Conservation (phyloP, 352 stramenopile species). For the Saprolegnia parasitica region DNA sequence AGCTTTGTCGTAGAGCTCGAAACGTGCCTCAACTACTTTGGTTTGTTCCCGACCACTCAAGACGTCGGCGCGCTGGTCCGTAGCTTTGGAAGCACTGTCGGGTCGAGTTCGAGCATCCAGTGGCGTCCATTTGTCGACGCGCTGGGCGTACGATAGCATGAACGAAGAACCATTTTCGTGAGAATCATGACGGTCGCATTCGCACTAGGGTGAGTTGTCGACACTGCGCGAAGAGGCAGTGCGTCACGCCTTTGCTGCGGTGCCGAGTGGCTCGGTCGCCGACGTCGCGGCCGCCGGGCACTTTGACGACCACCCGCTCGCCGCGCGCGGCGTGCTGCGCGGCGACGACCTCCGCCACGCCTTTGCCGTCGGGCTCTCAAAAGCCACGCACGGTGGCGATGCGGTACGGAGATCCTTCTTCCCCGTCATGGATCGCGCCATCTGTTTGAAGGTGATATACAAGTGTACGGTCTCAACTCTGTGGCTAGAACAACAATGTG, state of each 20-base stretch:
- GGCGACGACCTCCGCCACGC: background rate
- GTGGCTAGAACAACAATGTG: background rate
- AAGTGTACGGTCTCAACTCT: background rate
- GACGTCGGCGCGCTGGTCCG: conserved; percentile 18
- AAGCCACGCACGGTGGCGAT: background rate
- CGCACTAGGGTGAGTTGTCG: conserved; percentile 1
- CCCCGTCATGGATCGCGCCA: too few species aligned
- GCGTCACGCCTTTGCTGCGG: conserved; percentile 7
- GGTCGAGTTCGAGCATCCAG: background rate
- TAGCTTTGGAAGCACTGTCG: background rate
- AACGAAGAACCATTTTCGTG: background rate
- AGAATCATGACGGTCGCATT: too few species aligned
- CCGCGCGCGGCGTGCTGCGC: conserved; percentile 15
- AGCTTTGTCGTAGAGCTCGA: conserved; percentile 12
- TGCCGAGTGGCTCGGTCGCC: background rate
- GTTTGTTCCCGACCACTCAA: conserved; percentile 21
- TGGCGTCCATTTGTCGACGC: conserved; percentile 13
- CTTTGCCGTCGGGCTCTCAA: conserved; percentile 16
- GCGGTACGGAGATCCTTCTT: background rate
- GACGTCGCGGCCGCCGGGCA: background rate
- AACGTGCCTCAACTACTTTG: conserved; percentile 26
- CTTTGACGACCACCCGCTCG: conserved; percentile 24
- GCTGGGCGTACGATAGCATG: background rate
- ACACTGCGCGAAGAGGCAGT: background rate
- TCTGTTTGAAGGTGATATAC: background rate